Percentiles rank a stretch among this genome's conserved stretches.
Conservation (phyloP, 140 eudicot genomes). For the Bidens hawaiensis region DNA sequence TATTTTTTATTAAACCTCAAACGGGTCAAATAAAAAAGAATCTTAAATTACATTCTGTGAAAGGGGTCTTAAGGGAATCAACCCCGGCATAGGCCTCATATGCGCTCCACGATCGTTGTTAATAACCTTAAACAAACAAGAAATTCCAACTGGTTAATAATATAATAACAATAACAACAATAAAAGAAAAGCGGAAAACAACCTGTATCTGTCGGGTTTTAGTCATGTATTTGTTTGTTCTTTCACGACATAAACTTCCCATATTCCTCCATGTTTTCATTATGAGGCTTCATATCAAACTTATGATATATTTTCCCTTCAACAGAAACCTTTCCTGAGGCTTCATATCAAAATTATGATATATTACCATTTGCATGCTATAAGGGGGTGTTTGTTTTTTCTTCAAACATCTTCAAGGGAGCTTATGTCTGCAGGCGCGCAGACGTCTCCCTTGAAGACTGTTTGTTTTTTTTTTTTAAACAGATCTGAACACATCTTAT, state of each 20-base stretch:
- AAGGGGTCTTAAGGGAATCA: slow-evolving; percentile 27
- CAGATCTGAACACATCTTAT: too few relatives aligned
- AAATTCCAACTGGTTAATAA: neutral
- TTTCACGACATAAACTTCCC: slow-evolving; percentile 78
- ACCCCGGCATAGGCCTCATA: slow-evolving; percentile 84
- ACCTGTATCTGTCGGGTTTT: slow-evolving; percentile 82
- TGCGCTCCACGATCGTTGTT: slow-evolving; percentile 64
- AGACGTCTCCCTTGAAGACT: too few relatives aligned
- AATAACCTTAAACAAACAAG: slow-evolving; percentile 55
- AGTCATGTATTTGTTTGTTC: slow-evolving; percentile 65
- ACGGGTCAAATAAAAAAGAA: slow-evolving; percentile 8
- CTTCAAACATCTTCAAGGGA: too few relatives aligned
- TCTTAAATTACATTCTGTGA: slow-evolving; percentile 33
- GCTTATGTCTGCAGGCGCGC: too few relatives aligned
- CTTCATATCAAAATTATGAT: slow-evolving; percentile 5
- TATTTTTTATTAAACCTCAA: too few relatives aligned
- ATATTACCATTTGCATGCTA: slow-evolving; percentile 8
- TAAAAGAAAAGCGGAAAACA: neutral
- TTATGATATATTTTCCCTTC: slow-evolving; percentile 82
- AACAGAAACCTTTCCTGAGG: slow-evolving; percentile 58
- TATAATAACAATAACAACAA: too few relatives aligned
- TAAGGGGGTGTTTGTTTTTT: too few relatives aligned
- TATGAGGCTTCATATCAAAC: slow-evolving; percentile 94
- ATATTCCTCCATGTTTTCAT: slow-evolving; percentile 58
- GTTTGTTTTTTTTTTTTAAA: too few relatives aligned